These are phyloP conservation scores for Phyllosticta capitalensis DNA, from an alignment of 2,329 filamentous ascomycete species.

Conservation along the genomic window DNA sequence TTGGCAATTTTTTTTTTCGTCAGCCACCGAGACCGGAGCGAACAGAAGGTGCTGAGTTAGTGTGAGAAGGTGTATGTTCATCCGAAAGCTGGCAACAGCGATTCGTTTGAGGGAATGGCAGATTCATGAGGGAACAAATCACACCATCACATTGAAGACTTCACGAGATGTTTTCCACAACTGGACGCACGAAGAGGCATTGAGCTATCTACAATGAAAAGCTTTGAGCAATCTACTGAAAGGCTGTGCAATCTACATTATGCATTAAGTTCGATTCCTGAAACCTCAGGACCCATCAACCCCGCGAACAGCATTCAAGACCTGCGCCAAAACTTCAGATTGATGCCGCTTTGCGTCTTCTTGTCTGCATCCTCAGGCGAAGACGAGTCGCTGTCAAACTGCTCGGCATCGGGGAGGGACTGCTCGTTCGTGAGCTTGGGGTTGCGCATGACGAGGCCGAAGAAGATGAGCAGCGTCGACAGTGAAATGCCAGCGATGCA, in stretches of 20 bases:
- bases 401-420: constrained; percentile 34
- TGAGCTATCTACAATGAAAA: too few species aligned
- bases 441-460: constrained; percentile 38
- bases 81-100: too few species aligned
- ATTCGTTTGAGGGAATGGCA: too few species aligned
- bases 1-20: too few species aligned
- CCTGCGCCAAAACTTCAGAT: background rate
- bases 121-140: too few species aligned
- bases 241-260: background rate
- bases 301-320: background rate
- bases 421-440: constrained; percentile 38
- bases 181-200: too few species aligned
- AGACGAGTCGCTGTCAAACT: background rate
- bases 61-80: too few species aligned
- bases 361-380: background rate
- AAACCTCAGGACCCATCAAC: background rate
- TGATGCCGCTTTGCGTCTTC: background rate
- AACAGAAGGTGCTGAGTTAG: too few species aligned
- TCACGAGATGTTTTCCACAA: too few species aligned
- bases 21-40: too few species aligned
- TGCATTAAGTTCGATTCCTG: background rate
- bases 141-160: too few species aligned
- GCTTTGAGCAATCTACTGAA: too few species aligned
- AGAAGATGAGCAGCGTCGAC: constrained; percentile 36
- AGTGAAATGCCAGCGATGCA: constrained; percentile 44